Base-by-base conservation (phyloP, 768 basidiomycete species). In the Termitomyces sp. region DNA sequence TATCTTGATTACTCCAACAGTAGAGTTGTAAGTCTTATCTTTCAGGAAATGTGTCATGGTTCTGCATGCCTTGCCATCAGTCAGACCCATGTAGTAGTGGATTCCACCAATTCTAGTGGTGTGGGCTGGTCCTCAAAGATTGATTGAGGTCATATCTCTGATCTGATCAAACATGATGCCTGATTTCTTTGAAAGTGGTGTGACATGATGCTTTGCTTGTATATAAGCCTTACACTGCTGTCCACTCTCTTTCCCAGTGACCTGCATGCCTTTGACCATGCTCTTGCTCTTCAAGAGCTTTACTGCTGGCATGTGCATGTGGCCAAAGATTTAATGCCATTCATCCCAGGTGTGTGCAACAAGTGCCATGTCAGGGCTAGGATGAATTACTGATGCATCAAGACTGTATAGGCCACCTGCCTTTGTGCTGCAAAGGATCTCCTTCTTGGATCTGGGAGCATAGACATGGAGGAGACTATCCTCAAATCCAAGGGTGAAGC, bases 101-200 rank as follows among this genome's bases (percentile, higher is more conserved):
- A 48, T 63, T 9, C 63, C 60, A 19, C 63, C 49, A 11, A 69
- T 66, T 2, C 69, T 68, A 14, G 45, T 40, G 0, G 57, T 59
- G 7, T 55, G 59, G 1, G 65, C 64, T 1, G 70, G 69, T 43
- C 73, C 72, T 69, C 71, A 75, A 0, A 75, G 59, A 58, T 75
- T 69, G 54, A 59, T 43, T 3, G 31, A 38, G 14, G 57, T 58
- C 44, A 47, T 53, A n/a, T n/a, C n/a, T n/a, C n/a, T n/a, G n/a
- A n/a, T n/a, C n/a, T n/a, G n/a, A n/a, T n/a, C n/a, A n/a, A 29
- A 58, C 23, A 41, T 32, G 14, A 49, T 58, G 8, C 59, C 54
- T 37, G 73, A 67, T 49, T 69, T 61, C 19, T 68, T 62, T 27
- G 74, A 75, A 47, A 73, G 71, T 4, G 68, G 58, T 5, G 49